Percentiles rank a stretch among this genome's conserved stretches.
These are phyloP conservation scores for Fusarium zealandicum DNA, from an alignment of 2,329 filamentous ascomycete genomes.

Conservation along the genomic window DNA sequence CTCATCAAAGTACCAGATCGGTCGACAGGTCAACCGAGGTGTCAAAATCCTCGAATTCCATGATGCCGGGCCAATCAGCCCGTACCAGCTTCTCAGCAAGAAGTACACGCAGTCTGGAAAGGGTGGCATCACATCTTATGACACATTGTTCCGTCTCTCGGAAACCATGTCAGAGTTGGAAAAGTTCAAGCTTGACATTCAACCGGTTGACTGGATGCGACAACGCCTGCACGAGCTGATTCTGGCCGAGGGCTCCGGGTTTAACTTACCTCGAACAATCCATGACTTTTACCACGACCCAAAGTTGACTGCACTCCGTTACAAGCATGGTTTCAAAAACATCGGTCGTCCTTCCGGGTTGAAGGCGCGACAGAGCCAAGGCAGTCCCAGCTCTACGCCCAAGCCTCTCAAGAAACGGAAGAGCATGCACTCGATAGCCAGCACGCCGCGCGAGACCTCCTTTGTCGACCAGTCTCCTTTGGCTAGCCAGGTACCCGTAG, in stretches of 20 bases:
- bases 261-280: constrained; percentile 59
- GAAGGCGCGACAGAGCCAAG: constrained; percentile 45
- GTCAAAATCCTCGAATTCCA: constrained; percentile 61
- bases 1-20: constrained; percentile 60
- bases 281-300: constrained; percentile 64
- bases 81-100: constrained; percentile 64
- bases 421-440: constrained; percentile 41
- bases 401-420: constrained; percentile 46
- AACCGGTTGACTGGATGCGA: constrained; percentile 63
- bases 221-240: constrained; percentile 62
- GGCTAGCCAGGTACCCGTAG: constrained; percentile 20
- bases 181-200: constrained; percentile 61
- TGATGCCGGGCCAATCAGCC: constrained; percentile 58
- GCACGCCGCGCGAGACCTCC: constrained; percentile 41
- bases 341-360: constrained; percentile 63
- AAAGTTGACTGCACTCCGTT: constrained; percentile 57
- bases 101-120: constrained; percentile 54
- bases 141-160: constrained; percentile 63
- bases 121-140: constrained; percentile 57
- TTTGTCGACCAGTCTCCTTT: constrained; percentile 42
- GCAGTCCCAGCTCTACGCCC: constrained; percentile 36
- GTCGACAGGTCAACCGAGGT: constrained; percentile 64
- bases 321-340: constrained; percentile 63
- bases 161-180: constrained; percentile 61
- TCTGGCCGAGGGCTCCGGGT: constrained; percentile 52